Percentiles rank a stretch among this genome's conserved stretches.
Conservation (phyloP, 139 green algal species). For the Micractinium conductrix region DNA sequence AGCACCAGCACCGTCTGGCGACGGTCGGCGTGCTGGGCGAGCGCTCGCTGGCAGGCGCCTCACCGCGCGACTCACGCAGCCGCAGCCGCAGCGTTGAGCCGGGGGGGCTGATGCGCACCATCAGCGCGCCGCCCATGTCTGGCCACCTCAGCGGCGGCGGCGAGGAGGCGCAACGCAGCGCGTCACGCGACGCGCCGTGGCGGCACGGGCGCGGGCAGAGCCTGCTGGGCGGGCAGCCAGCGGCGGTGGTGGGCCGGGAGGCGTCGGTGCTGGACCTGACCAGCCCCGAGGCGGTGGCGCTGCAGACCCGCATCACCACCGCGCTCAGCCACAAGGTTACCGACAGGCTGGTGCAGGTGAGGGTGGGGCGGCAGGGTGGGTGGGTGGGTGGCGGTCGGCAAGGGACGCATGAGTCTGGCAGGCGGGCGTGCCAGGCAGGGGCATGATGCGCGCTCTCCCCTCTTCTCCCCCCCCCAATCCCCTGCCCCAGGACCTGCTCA, state of each 20-base stretch:
- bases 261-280: conserved; percentile 1
- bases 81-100: neutral
- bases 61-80: too few species aligned
- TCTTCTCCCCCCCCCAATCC: too few species aligned
- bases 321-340: conserved; percentile 6
- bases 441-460: too few species aligned
- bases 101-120: neutral
- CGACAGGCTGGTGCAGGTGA: conserved; percentile 53
- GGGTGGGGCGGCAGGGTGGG: neutral
- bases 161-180: neutral
- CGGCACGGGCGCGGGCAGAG: neutral
- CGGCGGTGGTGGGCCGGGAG: neutral
- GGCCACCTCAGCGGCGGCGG: conserved; percentile 45
- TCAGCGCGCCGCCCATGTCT: neutral
- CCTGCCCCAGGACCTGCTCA: conserved; percentile 67
- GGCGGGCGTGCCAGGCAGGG: too few species aligned
- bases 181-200: neutral
- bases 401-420: too few species aligned
- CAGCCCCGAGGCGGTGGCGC: neutral
- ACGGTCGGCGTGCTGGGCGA: neutral
- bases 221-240: neutral
- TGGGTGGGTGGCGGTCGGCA: neutral
- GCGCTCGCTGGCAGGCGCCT: neutral
- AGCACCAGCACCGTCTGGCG: conserved; percentile 17
- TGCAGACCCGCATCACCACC: conserved; percentile 30